Conservation (phyloP, 202 grass and related monocot genomes). For the Digitaria exilis region DNA sequence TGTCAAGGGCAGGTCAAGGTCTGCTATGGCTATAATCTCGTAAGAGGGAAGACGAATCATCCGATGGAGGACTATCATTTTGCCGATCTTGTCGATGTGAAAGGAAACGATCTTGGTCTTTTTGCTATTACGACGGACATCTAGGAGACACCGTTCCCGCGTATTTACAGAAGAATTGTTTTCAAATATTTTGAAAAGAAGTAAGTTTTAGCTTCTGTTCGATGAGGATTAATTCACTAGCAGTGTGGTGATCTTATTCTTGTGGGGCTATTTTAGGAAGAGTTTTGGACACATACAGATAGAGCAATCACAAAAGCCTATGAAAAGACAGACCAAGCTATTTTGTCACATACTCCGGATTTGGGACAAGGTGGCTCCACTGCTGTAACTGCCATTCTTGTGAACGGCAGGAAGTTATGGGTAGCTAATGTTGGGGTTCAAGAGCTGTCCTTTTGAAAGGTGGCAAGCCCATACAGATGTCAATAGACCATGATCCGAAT, state of each 20-base stretch:
- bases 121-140: constrained; percentile 85
- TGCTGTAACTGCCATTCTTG: constrained; percentile 86
- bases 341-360: constrained; percentile 67
- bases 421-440: too few relatives aligned
- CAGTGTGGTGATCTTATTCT: too few relatives aligned
- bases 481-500: too few relatives aligned
- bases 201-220: constrained; percentile 39
- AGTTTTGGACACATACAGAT: constrained; percentile 71
- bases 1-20: too few relatives aligned
- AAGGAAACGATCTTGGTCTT: constrained; percentile 62
- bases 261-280: constrained; percentile 59
- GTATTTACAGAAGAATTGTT: constrained; percentile 80
- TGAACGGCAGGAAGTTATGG: too few relatives aligned
- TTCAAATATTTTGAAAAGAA: constrained; percentile 76
- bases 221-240: too few relatives aligned
- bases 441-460: too few relatives aligned
- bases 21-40: too few relatives aligned
- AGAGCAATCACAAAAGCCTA: constrained; percentile 69
- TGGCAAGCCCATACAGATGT: too few relatives aligned
- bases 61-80: constrained; percentile 89
- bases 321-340: constrained; percentile 75
- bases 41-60: too few relatives aligned
- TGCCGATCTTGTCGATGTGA: constrained; percentile 46
- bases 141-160: constrained; percentile 72
- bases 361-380: constrained; percentile 80